These are phyloP conservation scores for Rhynchosporium graminicola DNA, from an alignment of 2,329 filamentous ascomycete species.

Conservation along the genomic window DNA sequence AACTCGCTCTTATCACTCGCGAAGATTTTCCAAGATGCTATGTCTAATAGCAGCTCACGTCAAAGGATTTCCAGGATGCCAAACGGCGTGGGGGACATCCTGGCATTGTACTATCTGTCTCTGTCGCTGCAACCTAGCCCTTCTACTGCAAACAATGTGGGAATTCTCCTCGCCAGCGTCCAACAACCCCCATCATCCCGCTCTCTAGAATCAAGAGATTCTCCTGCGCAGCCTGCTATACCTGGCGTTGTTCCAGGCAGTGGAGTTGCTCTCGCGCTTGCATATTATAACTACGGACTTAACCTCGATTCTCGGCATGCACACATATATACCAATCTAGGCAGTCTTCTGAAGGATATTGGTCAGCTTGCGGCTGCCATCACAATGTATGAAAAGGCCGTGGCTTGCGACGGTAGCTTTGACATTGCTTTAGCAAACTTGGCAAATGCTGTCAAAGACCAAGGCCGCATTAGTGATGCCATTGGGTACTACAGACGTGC, in stretches of 20 bases:
- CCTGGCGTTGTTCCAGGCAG: conserved; percentile 84
- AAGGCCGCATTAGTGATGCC: conserved; percentile 87
- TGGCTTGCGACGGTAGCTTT: conserved; percentile 88
- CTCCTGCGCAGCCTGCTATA: conserved; percentile 50
- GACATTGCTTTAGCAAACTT: conserved; percentile 96
- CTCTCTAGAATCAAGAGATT: conserved; percentile 38
- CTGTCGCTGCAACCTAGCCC: conserved; percentile 92
- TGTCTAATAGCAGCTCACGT: conserved; percentile 60
- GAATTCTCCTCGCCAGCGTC: conserved; percentile 92
- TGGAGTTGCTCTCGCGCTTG: conserved; percentile 81
- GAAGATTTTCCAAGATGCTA: conserved; percentile 96
- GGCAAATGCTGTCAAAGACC: conserved; percentile 96
- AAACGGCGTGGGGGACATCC: conserved; percentile 84
- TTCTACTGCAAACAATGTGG: conserved; percentile 97
- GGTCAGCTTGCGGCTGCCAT: conserved; percentile 90
- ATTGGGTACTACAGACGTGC: conserved; percentile 90
- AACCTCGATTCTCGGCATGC: conserved; percentile 85
- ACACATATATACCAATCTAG: conserved; percentile 94
- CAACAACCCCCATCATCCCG: conserved; percentile 62
- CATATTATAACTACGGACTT: conserved; percentile 94
- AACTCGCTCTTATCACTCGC: conserved; percentile 92
- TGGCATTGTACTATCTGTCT: conserved; percentile 93
- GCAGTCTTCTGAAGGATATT: conserved; percentile 93
- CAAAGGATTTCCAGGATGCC: conserved; percentile 59
- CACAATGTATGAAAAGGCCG: conserved; percentile 94